These are phyloP conservation scores for Serendipita indica DNA, from an alignment of 768 basidiomycete genomes.

Conservation along the genomic window DNA sequence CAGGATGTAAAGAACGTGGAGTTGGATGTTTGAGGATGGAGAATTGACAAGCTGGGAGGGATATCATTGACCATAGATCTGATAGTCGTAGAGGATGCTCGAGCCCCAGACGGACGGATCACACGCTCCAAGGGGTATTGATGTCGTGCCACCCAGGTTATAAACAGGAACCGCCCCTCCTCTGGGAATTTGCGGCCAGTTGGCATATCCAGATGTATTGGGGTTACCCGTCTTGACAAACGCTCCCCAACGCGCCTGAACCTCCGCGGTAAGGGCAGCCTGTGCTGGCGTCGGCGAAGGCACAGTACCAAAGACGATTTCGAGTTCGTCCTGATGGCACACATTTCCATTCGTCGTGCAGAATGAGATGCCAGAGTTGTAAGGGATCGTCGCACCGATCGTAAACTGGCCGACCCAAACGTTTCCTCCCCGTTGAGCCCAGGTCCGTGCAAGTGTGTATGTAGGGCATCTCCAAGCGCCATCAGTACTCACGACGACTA, in stretches of 20 bases:
- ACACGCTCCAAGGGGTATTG: slow-evolving; percentile 43
- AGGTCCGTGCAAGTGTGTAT: slow-evolving; percentile 56
- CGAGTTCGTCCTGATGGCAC: slow-evolving; percentile 49
- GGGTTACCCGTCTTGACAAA: slow-evolving; percentile 52
- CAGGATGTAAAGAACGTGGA: too few species aligned
- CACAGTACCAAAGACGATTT: slow-evolving; percentile 35
- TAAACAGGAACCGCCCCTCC: slow-evolving; percentile 38
- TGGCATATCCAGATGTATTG: slow-evolving; percentile 30
- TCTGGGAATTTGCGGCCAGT: slow-evolving; percentile 41
- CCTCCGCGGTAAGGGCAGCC: slow-evolving; percentile 42
- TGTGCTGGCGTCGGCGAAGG: slow-evolving; percentile 41
- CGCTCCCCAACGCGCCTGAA: slow-evolving; percentile 51
- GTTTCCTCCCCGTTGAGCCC: slow-evolving; percentile 46
- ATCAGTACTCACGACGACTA: slow-evolving; percentile 51
- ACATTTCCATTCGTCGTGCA: slow-evolving; percentile 44
- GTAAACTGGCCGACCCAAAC: slow-evolving; percentile 54
- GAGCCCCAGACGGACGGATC: slow-evolving; percentile 53
- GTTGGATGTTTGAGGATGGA: too few species aligned
- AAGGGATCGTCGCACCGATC: slow-evolving; percentile 57
- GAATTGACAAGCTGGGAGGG: too few species aligned
- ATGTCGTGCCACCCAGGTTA: slow-evolving; percentile 43
- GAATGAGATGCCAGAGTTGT: slow-evolving; percentile 39
- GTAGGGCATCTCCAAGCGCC: slow-evolving; percentile 53
- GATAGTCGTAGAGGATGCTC: slow-evolving; percentile 54
- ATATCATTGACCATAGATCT: slow-evolving; percentile 29